Base-by-base conservation (phyloP, 441 rosid genomes). In the Mallotus repandus region DNA sequence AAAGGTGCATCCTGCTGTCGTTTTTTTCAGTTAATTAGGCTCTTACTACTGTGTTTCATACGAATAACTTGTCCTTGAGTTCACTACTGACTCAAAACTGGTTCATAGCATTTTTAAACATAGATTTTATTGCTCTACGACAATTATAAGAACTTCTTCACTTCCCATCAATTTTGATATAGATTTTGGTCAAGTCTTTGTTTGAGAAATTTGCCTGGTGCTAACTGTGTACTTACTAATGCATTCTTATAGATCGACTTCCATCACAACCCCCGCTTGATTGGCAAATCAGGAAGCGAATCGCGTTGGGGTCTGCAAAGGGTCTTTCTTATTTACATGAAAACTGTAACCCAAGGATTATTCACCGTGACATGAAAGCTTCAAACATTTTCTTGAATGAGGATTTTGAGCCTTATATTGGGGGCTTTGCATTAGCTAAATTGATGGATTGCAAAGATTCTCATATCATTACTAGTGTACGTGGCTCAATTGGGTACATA, bases 361-460 rank as follows among this genome's bases (percentile, higher is more conserved):
- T 89, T 79, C 94, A 89, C 72, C 80, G 89, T 0, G 89, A 87
- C 81, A 75, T 89, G 63, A 89, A 86, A 73, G 87, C 90, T 35
- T 88, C 91, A 77, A 89, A 86, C 54, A 78, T 86, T 56, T 83
- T 87, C 61, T 66, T 89, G 78, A 86, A 84, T 56, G 84, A 86
- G 19, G 77, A 85, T 10, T 87, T 84, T 43, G 88, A 89, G 77
- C 88, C 87, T 50, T 86, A 76, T 53, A 83, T 87, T 61, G 91
- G 89, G 62, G 94, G 84, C 63, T 89, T 87, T 19, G 87, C 91
- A 43, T 70, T 86, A 49, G 88, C 89, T 14, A 82, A 79, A 76
- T 79, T 85, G 50, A 82, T 85, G 21, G 84, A 85, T 63, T 62
- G 72, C 86, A 69, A 80, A 62, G 16, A 29, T 76, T 81, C 85